Base-by-base conservation (phyloP, 257 asterid genomes). In the Agastache rugosa region DNA sequence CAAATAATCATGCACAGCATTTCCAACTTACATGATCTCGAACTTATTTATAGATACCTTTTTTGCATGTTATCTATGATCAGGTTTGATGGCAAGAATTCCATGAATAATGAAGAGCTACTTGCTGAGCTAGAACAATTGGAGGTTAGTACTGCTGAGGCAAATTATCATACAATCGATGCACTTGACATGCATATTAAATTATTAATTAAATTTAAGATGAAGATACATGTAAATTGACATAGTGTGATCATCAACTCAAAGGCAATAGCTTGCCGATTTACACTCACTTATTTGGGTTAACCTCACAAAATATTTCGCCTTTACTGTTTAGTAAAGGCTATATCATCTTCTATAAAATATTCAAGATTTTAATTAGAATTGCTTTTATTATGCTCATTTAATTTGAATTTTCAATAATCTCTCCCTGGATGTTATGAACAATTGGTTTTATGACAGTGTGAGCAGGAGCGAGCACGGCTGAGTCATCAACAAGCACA, bases 401-500 rank as follows among this genome's bases (percentile, higher is more conserved):
- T 63, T 35, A 27, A 54, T 56, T 34, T 54, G n/a, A 25, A 39
- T 29, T 60, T 35, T 25, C 79, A 64, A 42, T 58, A 39, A 47
- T 29, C 25, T 35, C 44, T 34, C 39, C 54, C 12, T 48, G 44
- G 34, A 61, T 56, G 47, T 14, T n/a, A 11, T 17, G 29, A 29
- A 45, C 59, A 56, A 20, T 27, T 48, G 12, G 71, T 73, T 71
- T 45, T 44, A 27, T 44, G 37, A 31, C 87, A 95, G 99, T 77
- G 83, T 80, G 78, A 75, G 81, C 87, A 83, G 67, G 97, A 92
- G 86, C 63, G 74, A 70, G 86, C 86, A 37, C 91, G 98, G 77
- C 72, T 67, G 72, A 77, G 75, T 58, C 98, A 95, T 88, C 97
- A 88, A 83, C 76, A 82, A 81, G 85, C 90, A 3, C 98, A 90